Base-by-base conservation (phyloP, 176 grass and related monocot genomes). In the Tuctoria greenei region DNA sequence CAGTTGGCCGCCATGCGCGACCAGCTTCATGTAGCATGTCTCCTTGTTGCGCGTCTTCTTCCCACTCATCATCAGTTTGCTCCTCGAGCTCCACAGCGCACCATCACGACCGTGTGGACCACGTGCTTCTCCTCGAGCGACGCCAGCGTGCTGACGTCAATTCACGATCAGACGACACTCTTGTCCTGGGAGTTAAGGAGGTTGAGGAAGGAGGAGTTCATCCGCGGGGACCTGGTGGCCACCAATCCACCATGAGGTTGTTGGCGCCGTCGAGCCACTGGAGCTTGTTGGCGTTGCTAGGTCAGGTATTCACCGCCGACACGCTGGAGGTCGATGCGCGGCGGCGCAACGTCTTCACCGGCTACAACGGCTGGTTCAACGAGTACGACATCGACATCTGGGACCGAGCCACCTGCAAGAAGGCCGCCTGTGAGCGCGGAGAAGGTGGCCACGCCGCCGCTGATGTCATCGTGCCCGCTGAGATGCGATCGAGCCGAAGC, bases 1-100 rank as follows among this genome's bases (percentile, higher is more conserved):
- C 52, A 99, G 81, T 82, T 92, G 89, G 0, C 89, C 95, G 17
- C 82, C 67, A 81, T 95, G 89, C 59, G 81, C 78, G 1, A 82
- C 89, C 44, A 99, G 91, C 78, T 94, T 98, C 16, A 91, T 89
- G 20, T 95, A 95, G 70, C 91, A 99, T 16, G 86, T 82, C 85
- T 98, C 95, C 82, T 88, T 87, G 28, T 16, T 4, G 47, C 47
- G 47, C 47, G 47, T 17, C 47, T 18, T 47, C 85, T 65, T 61
- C 11, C 61, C 61, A 61, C 5, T 20, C 49, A 9, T 20, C 79
- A 62, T 50, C 17, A 98, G 86, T 81, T 94, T 98, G 85, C 91
- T 92, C 64, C 89, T 63, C 0, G 91, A 94, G 4, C 89, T 88
- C 95, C 95, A 98, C 11, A 91, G 61, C 45, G 94, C 91, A 14